These are phyloP conservation scores for Umbelopsis vinacea DNA, from an alignment of 192 early-diverging fungal species.

Conservation along the genomic window DNA sequence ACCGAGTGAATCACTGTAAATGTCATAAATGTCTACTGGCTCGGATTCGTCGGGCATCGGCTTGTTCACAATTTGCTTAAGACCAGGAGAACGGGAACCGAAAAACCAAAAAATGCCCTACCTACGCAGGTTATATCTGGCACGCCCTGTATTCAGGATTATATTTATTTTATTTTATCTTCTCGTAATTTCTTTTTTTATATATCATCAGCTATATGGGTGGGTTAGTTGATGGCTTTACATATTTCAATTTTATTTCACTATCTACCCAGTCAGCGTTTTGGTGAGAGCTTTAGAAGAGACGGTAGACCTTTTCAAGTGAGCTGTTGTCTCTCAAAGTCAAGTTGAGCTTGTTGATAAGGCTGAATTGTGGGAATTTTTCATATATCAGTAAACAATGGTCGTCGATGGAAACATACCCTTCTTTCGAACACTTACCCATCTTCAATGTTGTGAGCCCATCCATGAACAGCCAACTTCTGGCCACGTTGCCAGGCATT, in stretches of 20 bases:
- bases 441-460: conserved; percentile 70
- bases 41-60: background rate
- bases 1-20: background rate
- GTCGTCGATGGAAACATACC: conserved; percentile 27
- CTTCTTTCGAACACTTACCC: conserved; percentile 35
- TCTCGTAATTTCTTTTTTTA: too few relatives aligned
- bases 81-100: too few relatives aligned
- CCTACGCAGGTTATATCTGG: too few relatives aligned
- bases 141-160: too few relatives aligned
- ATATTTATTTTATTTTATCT: too few relatives aligned
- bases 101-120: too few relatives aligned
- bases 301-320: conserved; percentile 19
- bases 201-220: too few relatives aligned
- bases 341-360: conserved; percentile 23
- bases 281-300: background rate
- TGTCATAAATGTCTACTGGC: background rate
- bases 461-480: conserved; percentile 73
- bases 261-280: too few relatives aligned
- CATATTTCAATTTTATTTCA: too few relatives aligned
- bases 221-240: too few relatives aligned
- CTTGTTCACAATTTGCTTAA: background rate
- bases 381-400: conserved; percentile 20
- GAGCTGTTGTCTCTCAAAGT: background rate
- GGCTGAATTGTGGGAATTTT: background rate
- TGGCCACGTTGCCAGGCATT: conserved; percentile 80